Conservation (phyloP, 768 basidiomycete species). For the Sporobolomyces pararoseus region DNA sequence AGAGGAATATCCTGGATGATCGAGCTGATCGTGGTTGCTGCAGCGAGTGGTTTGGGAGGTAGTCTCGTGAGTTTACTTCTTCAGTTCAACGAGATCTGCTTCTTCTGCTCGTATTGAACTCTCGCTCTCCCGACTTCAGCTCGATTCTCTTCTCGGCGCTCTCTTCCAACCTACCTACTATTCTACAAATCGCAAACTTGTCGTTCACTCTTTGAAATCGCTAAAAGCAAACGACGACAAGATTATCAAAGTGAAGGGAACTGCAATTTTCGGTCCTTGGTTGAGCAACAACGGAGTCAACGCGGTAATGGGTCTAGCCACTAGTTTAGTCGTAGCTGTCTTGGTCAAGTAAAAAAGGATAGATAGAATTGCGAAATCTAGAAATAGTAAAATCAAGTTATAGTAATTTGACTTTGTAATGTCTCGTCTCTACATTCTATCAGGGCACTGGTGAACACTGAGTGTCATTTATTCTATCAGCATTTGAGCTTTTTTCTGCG, state of each 20-base stretch:
- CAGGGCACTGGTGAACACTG: too few species aligned
- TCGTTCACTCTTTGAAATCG: constrained; percentile 59
- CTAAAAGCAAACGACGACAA: constrained; percentile 53
- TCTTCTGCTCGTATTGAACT: neutral
- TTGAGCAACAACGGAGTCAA: constrained; percentile 68
- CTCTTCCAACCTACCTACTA: constrained; percentile 78
- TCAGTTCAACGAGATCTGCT: too few species aligned
- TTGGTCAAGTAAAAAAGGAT: too few species aligned
- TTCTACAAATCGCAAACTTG: constrained; percentile 59
- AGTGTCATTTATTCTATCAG: too few species aligned
- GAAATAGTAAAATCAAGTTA: too few species aligned
- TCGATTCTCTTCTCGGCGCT: constrained; percentile 83
- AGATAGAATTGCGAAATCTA: too few species aligned
- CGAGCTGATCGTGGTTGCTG: constrained; percentile 61
- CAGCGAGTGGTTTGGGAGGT: constrained; percentile 67
- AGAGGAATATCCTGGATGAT: constrained; percentile 47
- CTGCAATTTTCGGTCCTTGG: constrained; percentile 58
- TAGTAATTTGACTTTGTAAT: too few species aligned
- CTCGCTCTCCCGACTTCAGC: constrained; percentile 49
- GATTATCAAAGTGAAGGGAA: constrained; percentile 46
- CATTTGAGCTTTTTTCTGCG: too few species aligned
- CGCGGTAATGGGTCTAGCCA: constrained; percentile 53
- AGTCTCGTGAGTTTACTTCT: constrained; percentile 60
- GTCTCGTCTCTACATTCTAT: too few species aligned
- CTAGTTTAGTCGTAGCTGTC: too few species aligned